Evolutionary conservation across 306 rosid genomes (phyloP).

Genomic region (Malus asiatica): DNA sequence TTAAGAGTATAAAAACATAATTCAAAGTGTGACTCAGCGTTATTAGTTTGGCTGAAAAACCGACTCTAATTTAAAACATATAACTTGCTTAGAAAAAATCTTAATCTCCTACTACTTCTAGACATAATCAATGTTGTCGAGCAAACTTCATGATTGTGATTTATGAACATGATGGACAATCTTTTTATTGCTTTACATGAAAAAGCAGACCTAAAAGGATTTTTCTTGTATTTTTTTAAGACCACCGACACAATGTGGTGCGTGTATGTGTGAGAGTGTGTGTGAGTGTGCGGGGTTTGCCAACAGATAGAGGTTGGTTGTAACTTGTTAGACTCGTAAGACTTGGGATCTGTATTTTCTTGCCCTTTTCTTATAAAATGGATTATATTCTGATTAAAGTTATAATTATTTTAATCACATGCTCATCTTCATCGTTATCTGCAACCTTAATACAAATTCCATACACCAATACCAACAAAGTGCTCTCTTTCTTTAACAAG

Average conservation of each 20-base stretch:
- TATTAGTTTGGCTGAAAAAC: too few species aligned
- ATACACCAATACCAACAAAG: neutral
- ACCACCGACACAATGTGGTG: constrained; percentile 12
- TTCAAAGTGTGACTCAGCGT: too few species aligned
- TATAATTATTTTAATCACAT: neutral
- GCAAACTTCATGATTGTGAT: too few species aligned
- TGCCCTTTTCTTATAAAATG: neutral
- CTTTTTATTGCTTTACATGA: neutral
- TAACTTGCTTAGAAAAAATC: too few species aligned
- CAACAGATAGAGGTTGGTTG: neutral
- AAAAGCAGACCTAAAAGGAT: neutral
- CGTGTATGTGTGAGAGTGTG: neutral
- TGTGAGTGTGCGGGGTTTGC: neutral
- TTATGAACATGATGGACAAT: too few species aligned
- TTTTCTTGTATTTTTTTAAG: neutral
- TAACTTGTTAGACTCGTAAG: too few species aligned
- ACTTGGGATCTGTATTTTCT: too few species aligned
- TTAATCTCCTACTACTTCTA: too few species aligned
- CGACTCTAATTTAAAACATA: too few species aligned
- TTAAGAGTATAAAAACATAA: too few species aligned
- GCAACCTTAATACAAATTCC: constrained; percentile 6
- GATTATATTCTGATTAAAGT: neutral
- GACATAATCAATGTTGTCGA: too few species aligned
- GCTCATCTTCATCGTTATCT: neutral
- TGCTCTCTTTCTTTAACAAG: neutral